Conservation (phyloP, 768 basidiomycete species). For the Lentinula detonsa region DNA sequence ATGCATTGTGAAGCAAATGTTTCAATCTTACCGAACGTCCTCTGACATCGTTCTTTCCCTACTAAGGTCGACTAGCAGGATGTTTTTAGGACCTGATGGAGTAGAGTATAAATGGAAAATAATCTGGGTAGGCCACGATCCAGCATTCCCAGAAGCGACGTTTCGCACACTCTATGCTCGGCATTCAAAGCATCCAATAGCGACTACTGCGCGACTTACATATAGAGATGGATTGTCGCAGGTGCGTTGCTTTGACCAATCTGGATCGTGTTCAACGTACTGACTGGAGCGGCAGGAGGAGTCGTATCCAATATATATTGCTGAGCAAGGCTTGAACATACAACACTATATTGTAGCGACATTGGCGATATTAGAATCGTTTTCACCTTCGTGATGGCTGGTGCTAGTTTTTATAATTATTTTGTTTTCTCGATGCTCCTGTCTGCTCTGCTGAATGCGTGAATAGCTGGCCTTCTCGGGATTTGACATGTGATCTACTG, state of each 20-base stretch:
- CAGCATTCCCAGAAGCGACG: constrained; percentile 8
- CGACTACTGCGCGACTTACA: constrained; percentile 10
- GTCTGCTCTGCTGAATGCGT: too few species aligned
- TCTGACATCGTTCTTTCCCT: background rate
- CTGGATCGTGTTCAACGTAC: background rate
- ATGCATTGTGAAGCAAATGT: constrained; percentile 1
- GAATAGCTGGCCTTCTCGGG: too few species aligned
- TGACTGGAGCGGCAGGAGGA: constrained; percentile 4
- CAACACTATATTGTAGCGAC: constrained; percentile 9
- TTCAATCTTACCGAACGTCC: background rate
- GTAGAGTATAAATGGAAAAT: constrained; percentile 12
- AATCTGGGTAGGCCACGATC: constrained; percentile 7
- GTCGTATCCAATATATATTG: constrained; percentile 11
- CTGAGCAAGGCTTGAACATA: constrained; percentile 8
- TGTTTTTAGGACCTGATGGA: constrained; percentile 10
- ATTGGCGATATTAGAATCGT: constrained; percentile 5
- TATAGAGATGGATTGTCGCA: constrained; percentile 5
- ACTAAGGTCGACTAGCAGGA: background rate
- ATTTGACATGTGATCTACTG: too few species aligned
- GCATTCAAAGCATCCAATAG: constrained; percentile 7
- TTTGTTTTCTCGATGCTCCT: too few species aligned
- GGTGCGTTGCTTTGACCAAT: background rate
- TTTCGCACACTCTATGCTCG: constrained; percentile 7
- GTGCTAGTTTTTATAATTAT: too few species aligned
- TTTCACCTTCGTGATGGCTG: background rate